Conservation (phyloP, 2,329 filamentous ascomycete genomes). For the Colletotrichum tamarilloi region DNA sequence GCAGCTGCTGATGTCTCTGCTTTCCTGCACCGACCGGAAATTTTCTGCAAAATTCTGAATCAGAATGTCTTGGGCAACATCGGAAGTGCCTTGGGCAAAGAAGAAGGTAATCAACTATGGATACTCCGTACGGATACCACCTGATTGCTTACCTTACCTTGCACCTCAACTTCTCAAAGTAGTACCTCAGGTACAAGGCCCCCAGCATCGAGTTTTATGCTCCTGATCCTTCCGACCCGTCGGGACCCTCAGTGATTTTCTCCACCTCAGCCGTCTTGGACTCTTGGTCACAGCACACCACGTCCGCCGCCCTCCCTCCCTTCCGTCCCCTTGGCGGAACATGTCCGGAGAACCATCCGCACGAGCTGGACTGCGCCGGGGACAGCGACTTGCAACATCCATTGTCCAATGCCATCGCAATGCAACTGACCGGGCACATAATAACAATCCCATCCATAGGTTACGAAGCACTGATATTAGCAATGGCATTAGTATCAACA, state of each 20-base stretch:
- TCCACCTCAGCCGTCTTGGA: slow-evolving; percentile 14
- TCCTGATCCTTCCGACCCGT: background rate
- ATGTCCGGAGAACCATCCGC: background rate
- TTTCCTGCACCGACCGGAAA: background rate
- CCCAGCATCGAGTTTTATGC: background rate
- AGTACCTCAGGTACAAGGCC: no score
- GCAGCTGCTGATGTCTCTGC: background rate
- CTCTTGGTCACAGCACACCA: background rate
- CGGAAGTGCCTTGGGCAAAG: no score
- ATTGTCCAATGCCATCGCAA: background rate
- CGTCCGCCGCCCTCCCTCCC: background rate
- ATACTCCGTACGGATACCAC: background rate
- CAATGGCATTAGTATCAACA: background rate
- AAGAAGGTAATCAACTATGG: background rate
- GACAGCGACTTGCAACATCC: background rate
- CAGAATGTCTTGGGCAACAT: background rate
- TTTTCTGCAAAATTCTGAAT: background rate
- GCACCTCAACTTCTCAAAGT: no score
- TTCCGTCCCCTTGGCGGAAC: slow-evolving; percentile 3
- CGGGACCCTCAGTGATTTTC: background rate
- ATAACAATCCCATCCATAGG: background rate
- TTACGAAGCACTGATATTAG: background rate
- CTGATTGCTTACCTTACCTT: background rate
- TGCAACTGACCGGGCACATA: background rate
- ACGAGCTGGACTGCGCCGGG: background rate